phyloP scores from a whole-genome alignment of 116 monocot species.

The Papilionanthe hybrid region DNA sequence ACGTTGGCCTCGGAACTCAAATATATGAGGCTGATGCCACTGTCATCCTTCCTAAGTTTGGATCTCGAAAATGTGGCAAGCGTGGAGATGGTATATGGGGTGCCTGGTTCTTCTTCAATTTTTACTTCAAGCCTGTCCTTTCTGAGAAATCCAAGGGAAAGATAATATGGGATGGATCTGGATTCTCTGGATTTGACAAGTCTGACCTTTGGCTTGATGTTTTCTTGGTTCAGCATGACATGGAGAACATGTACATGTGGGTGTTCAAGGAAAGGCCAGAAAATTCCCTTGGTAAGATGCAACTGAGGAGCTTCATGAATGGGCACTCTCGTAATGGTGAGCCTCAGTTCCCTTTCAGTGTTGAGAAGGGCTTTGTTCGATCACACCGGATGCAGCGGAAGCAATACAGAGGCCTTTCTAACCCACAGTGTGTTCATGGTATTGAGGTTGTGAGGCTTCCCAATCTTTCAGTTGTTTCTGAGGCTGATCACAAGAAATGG shows the following conservation, averaged over 20 bases:
- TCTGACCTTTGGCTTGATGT: constrained; percentile 25
- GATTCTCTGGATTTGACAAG: constrained; percentile 15
- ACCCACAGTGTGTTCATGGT: constrained; percentile 40
- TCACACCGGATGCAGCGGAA: constrained; percentile 44
- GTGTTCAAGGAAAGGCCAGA: constrained; percentile 31
- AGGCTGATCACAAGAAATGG: constrained; percentile 34
- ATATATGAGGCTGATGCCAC: constrained; percentile 27
- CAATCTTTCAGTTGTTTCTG: constrained; percentile 25
- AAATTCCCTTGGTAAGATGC: constrained; percentile 36
- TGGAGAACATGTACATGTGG: constrained; percentile 44
- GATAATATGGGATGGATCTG: constrained; percentile 12
- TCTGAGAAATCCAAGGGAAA: constrained; percentile 23
- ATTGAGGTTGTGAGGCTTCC: constrained; percentile 31
- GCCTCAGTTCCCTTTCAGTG: constrained; percentile 34
- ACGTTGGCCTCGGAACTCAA: constrained; percentile 16
- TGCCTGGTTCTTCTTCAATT: constrained; percentile 20
- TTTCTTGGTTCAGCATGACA: constrained; percentile 36
- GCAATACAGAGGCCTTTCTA: constrained; percentile 38
- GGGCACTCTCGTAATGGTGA: constrained; percentile 27
- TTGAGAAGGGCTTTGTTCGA: constrained; percentile 34
- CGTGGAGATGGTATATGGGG: constrained; percentile 20
- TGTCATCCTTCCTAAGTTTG: constrained; percentile 38
- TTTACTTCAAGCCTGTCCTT: constrained; percentile 20
- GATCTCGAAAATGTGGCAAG: constrained; percentile 32
- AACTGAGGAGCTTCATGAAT: constrained; percentile 35